Percentiles rank a stretch among this genome's conserved stretches.
phyloP scores from a whole-genome alignment of 2,329 filamentous ascomycete genomes.

The Cytospora piceae region DNA sequence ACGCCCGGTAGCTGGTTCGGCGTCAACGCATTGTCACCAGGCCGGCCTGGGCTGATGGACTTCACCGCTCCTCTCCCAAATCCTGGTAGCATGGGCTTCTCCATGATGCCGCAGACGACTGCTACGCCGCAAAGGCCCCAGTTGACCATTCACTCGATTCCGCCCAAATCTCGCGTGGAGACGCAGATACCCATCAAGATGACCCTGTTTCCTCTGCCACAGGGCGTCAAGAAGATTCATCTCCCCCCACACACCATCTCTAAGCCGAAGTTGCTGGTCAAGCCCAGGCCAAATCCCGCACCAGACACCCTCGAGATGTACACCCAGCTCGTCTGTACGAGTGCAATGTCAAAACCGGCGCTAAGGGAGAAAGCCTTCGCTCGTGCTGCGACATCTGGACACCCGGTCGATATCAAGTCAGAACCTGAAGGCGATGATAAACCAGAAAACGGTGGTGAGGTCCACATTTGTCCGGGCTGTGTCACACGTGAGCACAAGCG shows the following conservation, averaged over 20 bases:
- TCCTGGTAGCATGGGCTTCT: conserved; percentile 21
- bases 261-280: conserved; percentile 87
- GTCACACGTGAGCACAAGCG: conserved; percentile 90
- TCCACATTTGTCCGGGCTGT: conserved; percentile 89
- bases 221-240: conserved; percentile 77
- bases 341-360: conserved; percentile 78
- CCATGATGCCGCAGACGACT: conserved; percentile 18
- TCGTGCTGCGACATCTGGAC: conserved; percentile 52
- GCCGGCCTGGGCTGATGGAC: conserved; percentile 40
- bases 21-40: conserved; percentile 28
- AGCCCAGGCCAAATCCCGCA: conserved; percentile 65
- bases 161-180: conserved; percentile 87
- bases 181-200: conserved; percentile 92
- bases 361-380: conserved; percentile 70
- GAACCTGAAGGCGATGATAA: conserved; percentile 65
- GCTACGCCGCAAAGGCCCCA: conserved; percentile 32
- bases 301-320: conserved; percentile 79
- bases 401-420: conserved; percentile 37
- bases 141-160: conserved; percentile 58
- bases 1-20: conserved; percentile 26
- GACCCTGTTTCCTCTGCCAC: conserved; percentile 74
- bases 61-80: conserved; percentile 7
- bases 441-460: conserved; percentile 87
- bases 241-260: conserved; percentile 90
- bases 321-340: conserved; percentile 86